Evolutionary conservation across 352 stramenopile genomes (phyloP), one percentile per base, ranked within the genome.

Genomic region (Thalassiosira hispida): DNA sequence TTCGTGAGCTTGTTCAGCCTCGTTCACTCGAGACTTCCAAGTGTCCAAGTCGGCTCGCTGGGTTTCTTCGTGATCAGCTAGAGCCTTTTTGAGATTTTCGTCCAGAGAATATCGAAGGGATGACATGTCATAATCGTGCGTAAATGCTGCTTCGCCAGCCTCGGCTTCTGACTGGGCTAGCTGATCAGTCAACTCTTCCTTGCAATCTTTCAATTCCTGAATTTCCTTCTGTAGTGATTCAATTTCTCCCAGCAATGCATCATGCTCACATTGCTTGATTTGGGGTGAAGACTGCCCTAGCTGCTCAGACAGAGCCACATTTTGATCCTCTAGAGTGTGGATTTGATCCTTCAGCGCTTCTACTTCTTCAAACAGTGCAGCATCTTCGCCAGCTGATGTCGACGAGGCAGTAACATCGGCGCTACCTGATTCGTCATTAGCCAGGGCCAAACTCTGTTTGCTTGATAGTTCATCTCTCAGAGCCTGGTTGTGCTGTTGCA

Each of bases 301-400:
- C 22, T 67, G 51, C 51, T 42, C 38, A 35, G 67, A 62, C 31
- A 83, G 20, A 16, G 46, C 42, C 11, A 51, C 22, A 51, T 74
- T 83, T 12, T 72, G 56, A n/a, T 64, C 16, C 52, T 83, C 60
- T 12, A 83, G 42, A 20, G 9, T 61, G 27, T 56, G 1, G 27
- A 80, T 49, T 29, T 69, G 27, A 63, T 72, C 53, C 42, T 75
- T 62, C 49, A 76, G 51, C 22, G 20, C 62, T 25, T 18, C 52
- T 18, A 72, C 65, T 44, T 81, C 64, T 56, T 76, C 55, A 27
- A 42, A 11, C 35, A 71, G 46, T 29, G 40, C 22, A 29, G 68
- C 52, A 38, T 71, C 56, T 44, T 75, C 53, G 12, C 23, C 49
- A 31, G 40, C 25, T 12, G n/a, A n/a, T n/a, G n/a, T n/a, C 46